Base-by-base conservation (phyloP, 768 basidiomycete species). In the Plicaturopsis crispa region DNA sequence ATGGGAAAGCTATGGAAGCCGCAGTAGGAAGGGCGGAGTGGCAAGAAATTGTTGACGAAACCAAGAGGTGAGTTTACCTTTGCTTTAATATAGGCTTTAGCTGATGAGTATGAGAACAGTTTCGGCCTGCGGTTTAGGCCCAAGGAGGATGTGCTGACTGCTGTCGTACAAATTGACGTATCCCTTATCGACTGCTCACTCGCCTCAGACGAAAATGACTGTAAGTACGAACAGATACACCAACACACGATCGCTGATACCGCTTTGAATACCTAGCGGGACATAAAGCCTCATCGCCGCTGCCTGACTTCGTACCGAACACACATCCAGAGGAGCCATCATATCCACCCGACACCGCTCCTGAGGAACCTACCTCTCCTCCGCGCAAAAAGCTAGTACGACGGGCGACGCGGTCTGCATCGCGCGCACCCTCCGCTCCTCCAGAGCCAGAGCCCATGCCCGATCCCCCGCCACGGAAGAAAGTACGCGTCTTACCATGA, bases 1-100 rank as follows among this genome's bases (percentile, higher is more conserved):
- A 82, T 35, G 55, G 57, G 18, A 61, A 56, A 4, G 58, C 63
- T 0, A 63, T 82, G 46, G 53, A 61, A 19, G 59, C 68, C 8
- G 75, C 69, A 1, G 55, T 79, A n/a, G 79, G 80, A 2, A 48
- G 52, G 16, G 67, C 66, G n/a, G 61, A 45, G 16, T 86, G 80
- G 81, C 56, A 58, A 21, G 68, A 73, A 24, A 52, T 84, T 24
- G 58, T 63, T 0, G 56, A 65, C 0, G 73, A 75, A 44, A 73
- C 74, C 2, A 62, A 62, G 46, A 66, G 59, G 83, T 83, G 33
- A 11, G 59, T 53, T 14, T 24, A 36, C n/a, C 13, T 24, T 18
- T 24, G 40, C 35, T 33, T 20, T 30, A 14, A 26, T 31, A 36
- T 22, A 14, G 36, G 20, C 26, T 42, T 31, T 32, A 20, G n/a